These are phyloP conservation scores for Lindgomyces ingoldianus DNA, from an alignment of 495 filamentous ascomycete genomes.

Conservation along the genomic window DNA sequence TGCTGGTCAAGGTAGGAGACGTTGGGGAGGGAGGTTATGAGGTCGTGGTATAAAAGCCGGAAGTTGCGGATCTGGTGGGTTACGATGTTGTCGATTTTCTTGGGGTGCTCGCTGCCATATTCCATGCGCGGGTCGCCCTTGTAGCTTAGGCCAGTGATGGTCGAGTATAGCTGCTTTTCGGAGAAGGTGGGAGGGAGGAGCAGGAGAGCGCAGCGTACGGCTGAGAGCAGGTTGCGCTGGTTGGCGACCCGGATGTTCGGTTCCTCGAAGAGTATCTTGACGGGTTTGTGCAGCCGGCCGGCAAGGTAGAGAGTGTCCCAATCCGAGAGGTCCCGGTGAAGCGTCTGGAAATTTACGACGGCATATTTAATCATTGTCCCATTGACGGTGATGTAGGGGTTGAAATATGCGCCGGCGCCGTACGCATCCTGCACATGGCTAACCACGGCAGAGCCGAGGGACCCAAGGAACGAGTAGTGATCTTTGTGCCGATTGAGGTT, in stretches of 20 bases:
- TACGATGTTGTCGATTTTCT: constrained; percentile 92
- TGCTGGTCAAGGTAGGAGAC: constrained; percentile 73
- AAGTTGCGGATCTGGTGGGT: constrained; percentile 88
- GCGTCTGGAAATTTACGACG: constrained; percentile 85
- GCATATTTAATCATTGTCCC: constrained; percentile 97
- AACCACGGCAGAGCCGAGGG: constrained; percentile 78
- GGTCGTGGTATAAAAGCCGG: constrained; percentile 80
- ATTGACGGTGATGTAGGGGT: constrained; percentile 93
- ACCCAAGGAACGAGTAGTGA: constrained; percentile 88
- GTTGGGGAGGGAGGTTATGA: constrained; percentile 88
- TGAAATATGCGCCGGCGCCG: constrained; percentile 96
- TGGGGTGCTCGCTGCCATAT: constrained; percentile 81
- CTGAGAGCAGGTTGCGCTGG: constrained; percentile 90
- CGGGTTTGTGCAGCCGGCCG: constrained; percentile 92
- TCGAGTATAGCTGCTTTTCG: constrained; percentile 83
- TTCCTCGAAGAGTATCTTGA: constrained; percentile 95
- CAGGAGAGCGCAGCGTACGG: constrained; percentile 83
- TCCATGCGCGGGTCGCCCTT: constrained; percentile 92
- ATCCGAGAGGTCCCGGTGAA: constrained; percentile 79
- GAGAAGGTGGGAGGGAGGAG: constrained; percentile 81
- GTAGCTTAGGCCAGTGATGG: constrained; percentile 89
- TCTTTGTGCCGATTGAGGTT: constrained; percentile 86
- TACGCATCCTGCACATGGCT: constrained; percentile 81
- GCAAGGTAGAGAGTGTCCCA: constrained; percentile 95
- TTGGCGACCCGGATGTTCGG: constrained; percentile 87